phyloP scores from a whole-genome alignment of 768 basidiomycete species.

The Suillus subalutaceus region DNA sequence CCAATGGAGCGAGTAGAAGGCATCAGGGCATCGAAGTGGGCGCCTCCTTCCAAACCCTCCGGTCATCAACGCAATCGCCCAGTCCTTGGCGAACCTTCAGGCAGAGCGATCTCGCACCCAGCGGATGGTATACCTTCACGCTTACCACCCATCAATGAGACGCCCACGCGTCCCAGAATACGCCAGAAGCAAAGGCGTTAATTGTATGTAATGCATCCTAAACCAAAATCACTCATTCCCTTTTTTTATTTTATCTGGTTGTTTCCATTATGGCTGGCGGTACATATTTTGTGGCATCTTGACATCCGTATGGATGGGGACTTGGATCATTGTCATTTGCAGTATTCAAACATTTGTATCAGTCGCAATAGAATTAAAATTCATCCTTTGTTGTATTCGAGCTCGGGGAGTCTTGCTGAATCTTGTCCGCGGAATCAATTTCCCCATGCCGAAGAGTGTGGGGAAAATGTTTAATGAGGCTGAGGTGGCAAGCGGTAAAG shows the following conservation, averaged over 20 bases:
- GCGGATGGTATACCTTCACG: constrained; percentile 38
- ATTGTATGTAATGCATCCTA: constrained; percentile 5
- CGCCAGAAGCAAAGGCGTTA: constrained; percentile 43
- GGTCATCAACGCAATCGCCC: constrained; percentile 21
- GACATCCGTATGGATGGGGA: constrained; percentile 9
- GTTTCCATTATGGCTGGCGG: neutral
- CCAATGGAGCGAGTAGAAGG: constrained; percentile 34
- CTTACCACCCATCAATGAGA: constrained; percentile 48
- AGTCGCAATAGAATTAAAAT: constrained; percentile 1
- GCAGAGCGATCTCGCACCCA: constrained; percentile 28
- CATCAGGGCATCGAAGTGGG: constrained; percentile 33
- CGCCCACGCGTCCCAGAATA: constrained; percentile 63
- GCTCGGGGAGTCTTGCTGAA: neutral
- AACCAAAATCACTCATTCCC: constrained; percentile 1
- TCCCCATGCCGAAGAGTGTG: neutral
- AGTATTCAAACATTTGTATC: constrained; percentile 8
- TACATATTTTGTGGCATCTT: constrained; percentile 7
- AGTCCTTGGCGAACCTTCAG: constrained; percentile 25
- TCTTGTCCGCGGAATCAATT: neutral
- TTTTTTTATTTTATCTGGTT: constrained; percentile 8
- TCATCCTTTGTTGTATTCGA: neutral
- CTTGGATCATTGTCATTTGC: constrained; percentile 6
- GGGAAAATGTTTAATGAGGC: neutral
- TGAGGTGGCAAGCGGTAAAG: neutral
- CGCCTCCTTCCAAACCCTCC: constrained; percentile 23